Evolutionary conservation across 1,284 basidiomycete species (phyloP).

Genomic region (Microbotryum scabiosae): DNA sequence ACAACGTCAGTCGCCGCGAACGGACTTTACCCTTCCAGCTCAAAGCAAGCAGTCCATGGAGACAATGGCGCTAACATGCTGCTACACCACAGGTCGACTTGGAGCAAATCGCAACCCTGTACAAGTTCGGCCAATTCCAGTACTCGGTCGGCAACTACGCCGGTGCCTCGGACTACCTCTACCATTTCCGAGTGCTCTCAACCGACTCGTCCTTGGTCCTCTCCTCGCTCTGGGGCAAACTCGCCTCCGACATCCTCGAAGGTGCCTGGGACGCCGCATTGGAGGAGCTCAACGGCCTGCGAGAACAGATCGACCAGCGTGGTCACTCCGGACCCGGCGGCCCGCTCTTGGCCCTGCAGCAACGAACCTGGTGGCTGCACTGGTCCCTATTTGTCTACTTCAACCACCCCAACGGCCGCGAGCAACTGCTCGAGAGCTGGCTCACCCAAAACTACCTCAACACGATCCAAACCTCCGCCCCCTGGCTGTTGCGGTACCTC

Average conservation of each 20-base stretch:
- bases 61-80: background rate
- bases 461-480: constrained; percentile 92
- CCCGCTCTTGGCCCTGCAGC: constrained; percentile 74
- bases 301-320: constrained; percentile 81
- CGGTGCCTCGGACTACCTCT: constrained; percentile 91
- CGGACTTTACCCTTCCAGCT: background rate
- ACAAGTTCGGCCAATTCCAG: constrained; percentile 97
- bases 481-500: constrained; percentile 93
- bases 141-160: constrained; percentile 95
- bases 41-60: too few relatives aligned
- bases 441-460: constrained; percentile 92
- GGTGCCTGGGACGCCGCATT: constrained; percentile 92
- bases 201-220: constrained; percentile 84
- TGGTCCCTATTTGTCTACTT: constrained; percentile 99
- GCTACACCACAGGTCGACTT: constrained; percentile 61
- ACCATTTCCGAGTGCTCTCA: constrained; percentile 96
- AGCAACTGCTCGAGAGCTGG: constrained; percentile 93
- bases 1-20: constrained; percentile 54
- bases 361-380: constrained; percentile 94
- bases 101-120: constrained; percentile 90
- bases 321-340: constrained; percentile 49
- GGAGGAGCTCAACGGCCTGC: constrained; percentile 84
- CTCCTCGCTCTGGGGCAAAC: constrained; percentile 96
- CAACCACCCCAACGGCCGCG: constrained; percentile 86
- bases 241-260: constrained; percentile 88